These are phyloP conservation scores for Alternaria incomplexa DNA, from an alignment of 2,329 filamentous ascomycete species.

Conservation along the genomic window DNA sequence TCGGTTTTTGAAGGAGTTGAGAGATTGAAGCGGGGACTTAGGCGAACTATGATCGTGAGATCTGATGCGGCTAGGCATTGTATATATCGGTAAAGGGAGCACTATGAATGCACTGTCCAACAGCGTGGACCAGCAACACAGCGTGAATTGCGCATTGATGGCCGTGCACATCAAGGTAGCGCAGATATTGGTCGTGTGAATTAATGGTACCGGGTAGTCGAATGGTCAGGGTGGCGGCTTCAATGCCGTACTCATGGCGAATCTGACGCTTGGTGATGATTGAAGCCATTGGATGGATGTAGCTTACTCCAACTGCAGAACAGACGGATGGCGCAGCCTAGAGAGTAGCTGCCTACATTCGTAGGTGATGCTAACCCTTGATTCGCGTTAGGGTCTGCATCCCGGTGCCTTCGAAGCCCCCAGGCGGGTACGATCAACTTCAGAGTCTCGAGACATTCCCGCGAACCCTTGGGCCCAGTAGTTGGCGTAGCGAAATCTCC, in stretches of 20 bases:
- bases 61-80: not conserved
- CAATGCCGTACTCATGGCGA: not conserved
- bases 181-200: not conserved
- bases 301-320: not conserved
- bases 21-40: not conserved
- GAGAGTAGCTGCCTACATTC: no score
- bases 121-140: not conserved
- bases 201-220: not conserved
- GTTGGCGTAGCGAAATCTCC: no score
- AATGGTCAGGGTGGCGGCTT: not conserved
- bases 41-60: not conserved
- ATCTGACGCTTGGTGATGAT: not conserved
- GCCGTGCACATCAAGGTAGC: not conserved
- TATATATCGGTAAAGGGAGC: not conserved
- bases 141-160: not conserved
- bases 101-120: not conserved
- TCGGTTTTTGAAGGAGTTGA: not conserved
- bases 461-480: not conserved
- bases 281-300: not conserved
- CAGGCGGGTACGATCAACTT: not conserved
- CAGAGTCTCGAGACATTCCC: not conserved
- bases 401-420: not conserved
- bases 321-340: not conserved
- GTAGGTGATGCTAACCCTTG: not conserved
- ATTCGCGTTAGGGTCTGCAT: not conserved